Evolutionary conservation across 164 flowering plant species (phyloP).

Genomic region (Tetrastigma voinierianum): DNA sequence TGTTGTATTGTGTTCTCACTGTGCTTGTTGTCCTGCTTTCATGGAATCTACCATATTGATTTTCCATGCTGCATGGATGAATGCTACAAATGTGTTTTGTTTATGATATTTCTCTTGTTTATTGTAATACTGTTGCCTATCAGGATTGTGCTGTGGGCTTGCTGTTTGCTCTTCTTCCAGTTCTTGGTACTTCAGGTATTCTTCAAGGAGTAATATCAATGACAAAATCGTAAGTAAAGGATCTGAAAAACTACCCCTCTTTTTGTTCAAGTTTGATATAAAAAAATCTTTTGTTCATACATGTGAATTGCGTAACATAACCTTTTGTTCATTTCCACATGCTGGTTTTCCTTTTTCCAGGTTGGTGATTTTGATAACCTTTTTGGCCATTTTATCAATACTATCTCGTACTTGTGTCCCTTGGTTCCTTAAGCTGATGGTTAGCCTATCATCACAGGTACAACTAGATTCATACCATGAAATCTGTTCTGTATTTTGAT

Average conservation of each 20-base stretch:
- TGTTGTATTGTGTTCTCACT: too few species aligned
- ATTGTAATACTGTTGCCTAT: conserved; percentile 15
- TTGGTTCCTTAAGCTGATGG: conserved; percentile 27
- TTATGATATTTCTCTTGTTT: background rate
- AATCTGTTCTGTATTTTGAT: background rate
- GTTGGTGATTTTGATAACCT: conserved; percentile 20
- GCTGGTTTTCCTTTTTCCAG: conserved; percentile 8
- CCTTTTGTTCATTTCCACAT: background rate
- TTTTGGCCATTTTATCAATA: conserved; percentile 24
- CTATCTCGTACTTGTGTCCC: conserved; percentile 28
- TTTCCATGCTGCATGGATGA: background rate
- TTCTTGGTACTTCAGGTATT: conserved; percentile 88
- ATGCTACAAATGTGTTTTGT: too few species aligned
- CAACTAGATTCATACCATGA: background rate
- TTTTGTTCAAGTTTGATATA: background rate
- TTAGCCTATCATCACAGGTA: conserved; percentile 32
- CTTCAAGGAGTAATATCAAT: conserved; percentile 89
- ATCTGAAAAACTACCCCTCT: background rate
- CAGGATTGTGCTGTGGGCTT: conserved; percentile 99
- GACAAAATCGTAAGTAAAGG: conserved; percentile 39
- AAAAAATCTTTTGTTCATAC: too few species aligned
- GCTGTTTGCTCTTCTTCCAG: conserved; percentile 95
- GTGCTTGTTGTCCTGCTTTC: background rate
- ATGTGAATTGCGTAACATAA: too few species aligned
- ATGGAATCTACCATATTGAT: background rate